Conservation (phyloP, 495 filamentous ascomycete genomes). For the Tetracladium marchalianum region DNA sequence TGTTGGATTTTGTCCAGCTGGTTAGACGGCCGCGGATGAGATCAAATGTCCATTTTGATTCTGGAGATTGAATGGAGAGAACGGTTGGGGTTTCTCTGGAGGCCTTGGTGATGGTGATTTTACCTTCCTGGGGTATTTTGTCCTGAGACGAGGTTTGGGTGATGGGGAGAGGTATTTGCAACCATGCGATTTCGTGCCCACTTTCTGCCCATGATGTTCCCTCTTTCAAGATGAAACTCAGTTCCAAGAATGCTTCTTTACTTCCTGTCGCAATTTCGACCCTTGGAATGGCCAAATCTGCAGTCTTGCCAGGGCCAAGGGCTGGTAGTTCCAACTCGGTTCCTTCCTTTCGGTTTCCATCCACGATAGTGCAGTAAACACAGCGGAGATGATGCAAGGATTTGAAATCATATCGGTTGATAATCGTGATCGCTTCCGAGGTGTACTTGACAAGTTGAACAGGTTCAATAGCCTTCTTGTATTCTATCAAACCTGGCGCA, state of each 20-base stretch:
- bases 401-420: slow-evolving; percentile 45
- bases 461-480: slow-evolving; percentile 56
- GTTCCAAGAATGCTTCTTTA: slow-evolving; percentile 29
- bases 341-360: slow-evolving; percentile 20
- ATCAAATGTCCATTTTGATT: slow-evolving; percentile 30
- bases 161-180: slow-evolving; percentile 33
- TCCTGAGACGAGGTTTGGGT: slow-evolving; percentile 15
- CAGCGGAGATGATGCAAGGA: slow-evolving; percentile 38
- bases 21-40: slow-evolving; percentile 25
- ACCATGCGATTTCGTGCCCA: slow-evolving; percentile 41
- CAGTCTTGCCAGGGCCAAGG: not conserved
- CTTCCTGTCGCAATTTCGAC: not conserved
- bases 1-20: slow-evolving; percentile 22
- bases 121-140: slow-evolving; percentile 14
- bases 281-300: slow-evolving; percentile 1
- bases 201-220: slow-evolving; percentile 33
- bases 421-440: slow-evolving; percentile 24
- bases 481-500: slow-evolving; percentile 50
- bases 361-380: slow-evolving; percentile 33
- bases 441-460: slow-evolving; percentile 32
- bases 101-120: slow-evolving; percentile 9
- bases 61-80: slow-evolving; percentile 15
- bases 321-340: slow-evolving; percentile 26
- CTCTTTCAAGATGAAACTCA: slow-evolving; percentile 31
- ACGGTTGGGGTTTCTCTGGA: slow-evolving; percentile 23